Percentiles rank a stretch among this genome's conserved stretches.
phyloP scores from a whole-genome alignment of 768 basidiomycete genomes.

The Russula virescens region DNA sequence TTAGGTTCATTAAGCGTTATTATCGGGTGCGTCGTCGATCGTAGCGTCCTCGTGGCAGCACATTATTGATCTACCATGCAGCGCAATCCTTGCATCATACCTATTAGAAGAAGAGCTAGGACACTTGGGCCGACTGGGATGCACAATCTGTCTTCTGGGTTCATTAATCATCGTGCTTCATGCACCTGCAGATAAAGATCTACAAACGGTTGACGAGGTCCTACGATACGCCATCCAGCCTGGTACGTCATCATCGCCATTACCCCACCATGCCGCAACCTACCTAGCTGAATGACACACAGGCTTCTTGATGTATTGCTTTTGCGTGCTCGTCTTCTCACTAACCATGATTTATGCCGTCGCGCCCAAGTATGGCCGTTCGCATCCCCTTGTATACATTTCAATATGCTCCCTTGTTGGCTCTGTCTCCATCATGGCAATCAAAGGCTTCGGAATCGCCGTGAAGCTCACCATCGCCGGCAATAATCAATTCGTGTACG shows the following conservation, averaged over 20 bases:
- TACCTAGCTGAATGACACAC: not conserved
- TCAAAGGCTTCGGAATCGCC: conserved; percentile 97
- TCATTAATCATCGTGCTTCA: conserved; percentile 94
- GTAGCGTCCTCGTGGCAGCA: conserved; percentile 2
- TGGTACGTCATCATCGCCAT: conserved; percentile 43
- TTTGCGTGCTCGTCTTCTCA: conserved; percentile 75
- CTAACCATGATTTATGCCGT: conserved; percentile 83
- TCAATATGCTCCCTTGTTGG: conserved; percentile 96
- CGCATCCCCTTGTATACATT: conserved; percentile 87
- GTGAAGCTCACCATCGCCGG: conserved; percentile 90
- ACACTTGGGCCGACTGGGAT: conserved; percentile 84
- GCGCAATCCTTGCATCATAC: conserved; percentile 91
- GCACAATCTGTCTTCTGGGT: conserved; percentile 76
- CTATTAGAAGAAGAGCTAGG: conserved; percentile 91
- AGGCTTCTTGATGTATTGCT: conserved; percentile 91
- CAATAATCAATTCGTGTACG: conserved; percentile 91
- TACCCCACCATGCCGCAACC: not conserved
- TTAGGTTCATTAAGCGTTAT: conserved; percentile 95
- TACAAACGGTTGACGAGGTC: conserved; percentile 91
- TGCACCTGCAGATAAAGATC: conserved; percentile 91
- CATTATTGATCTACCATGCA: conserved; percentile 29
- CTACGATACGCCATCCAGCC: conserved; percentile 90
- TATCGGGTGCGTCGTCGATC: conserved; percentile 66
- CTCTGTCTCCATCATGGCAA: conserved; percentile 96
- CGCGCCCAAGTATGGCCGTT: conserved; percentile 79